Conservation (phyloP, 148 eudicot species). For the Rhododendron kiyosumense region DNA sequence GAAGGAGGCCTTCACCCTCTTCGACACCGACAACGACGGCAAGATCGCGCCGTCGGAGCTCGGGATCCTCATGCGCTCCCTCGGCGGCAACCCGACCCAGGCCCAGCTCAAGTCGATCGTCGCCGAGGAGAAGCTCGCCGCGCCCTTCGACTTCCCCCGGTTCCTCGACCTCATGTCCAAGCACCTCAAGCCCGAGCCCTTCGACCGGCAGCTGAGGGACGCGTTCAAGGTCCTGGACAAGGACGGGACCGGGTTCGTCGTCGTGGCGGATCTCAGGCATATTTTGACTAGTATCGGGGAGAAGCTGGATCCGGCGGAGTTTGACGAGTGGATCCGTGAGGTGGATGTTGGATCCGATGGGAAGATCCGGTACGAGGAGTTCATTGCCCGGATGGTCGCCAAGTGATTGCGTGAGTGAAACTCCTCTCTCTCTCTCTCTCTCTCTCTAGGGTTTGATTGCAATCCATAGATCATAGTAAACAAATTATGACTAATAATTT, state of each 20-base stretch:
- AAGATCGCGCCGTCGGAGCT: conserved; percentile 60
- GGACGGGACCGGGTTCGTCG: conserved; percentile 75
- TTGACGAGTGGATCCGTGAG: conserved; percentile 99
- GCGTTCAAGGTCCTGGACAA: conserved; percentile 91
- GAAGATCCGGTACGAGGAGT: conserved; percentile 58
- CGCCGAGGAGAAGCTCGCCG: conserved; percentile 44
- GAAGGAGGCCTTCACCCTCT: conserved; percentile 58
- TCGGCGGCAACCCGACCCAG: conserved; percentile 71
- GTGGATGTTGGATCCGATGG: conserved; percentile 77
- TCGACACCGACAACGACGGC: conserved; percentile 65
- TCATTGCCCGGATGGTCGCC: conserved; percentile 74
- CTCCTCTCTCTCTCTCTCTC: neutral
- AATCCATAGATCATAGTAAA: neutral
- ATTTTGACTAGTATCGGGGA: conserved; percentile 86
- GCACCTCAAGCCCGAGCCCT: conserved; percentile 85
- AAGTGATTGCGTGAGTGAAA: conserved; percentile 38
- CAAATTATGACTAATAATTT: neutral
- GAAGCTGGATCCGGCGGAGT: conserved; percentile 87
- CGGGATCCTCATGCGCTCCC: conserved; percentile 55
- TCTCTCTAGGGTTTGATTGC: neutral
- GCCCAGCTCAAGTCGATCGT: conserved; percentile 65
- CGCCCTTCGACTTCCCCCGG: conserved; percentile 64
- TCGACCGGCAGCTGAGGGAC: conserved; percentile 82
- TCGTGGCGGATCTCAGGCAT: conserved; percentile 82
- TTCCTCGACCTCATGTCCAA: conserved; percentile 74